A percentile compares a stretch with the other conserved stretches of the same genome.
Conservation (phyloP, 192 early-diverging fungal species). For the Gigaspora rosea region DNA sequence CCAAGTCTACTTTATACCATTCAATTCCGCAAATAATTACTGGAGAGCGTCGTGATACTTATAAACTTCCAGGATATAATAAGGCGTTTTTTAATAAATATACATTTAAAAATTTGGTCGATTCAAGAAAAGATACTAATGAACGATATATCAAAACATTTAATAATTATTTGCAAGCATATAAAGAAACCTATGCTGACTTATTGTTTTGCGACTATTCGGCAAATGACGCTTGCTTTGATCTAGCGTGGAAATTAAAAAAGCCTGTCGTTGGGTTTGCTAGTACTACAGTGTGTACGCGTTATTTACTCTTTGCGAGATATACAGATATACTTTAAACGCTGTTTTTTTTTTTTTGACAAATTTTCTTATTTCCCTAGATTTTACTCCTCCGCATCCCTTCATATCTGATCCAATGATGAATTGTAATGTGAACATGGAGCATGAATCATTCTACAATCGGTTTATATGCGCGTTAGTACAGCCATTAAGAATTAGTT, state of each 20-base stretch:
- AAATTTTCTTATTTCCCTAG: too few species aligned
- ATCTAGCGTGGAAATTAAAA: too few species aligned
- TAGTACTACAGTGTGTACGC: neutral
- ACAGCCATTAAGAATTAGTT: neutral
- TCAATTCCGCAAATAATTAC: too few species aligned
- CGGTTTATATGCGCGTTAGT: neutral
- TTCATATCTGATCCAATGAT: slow-evolving; percentile 9
- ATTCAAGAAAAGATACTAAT: neutral
- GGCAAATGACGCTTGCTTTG: too few species aligned
- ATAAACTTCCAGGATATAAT: neutral
- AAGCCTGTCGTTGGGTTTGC: too few species aligned
- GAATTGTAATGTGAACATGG: slow-evolving; percentile 25
- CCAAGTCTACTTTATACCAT: too few species aligned
- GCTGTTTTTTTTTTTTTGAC: too few species aligned
- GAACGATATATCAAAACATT: neutral
- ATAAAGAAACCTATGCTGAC: neutral
- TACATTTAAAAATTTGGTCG: neutral
- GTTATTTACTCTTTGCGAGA: neutral
- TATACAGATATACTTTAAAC: too few species aligned
- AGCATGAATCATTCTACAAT: too few species aligned
- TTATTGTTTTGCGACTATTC: slow-evolving; percentile 12
- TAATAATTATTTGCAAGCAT: slow-evolving; percentile 5
- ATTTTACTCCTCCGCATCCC: neutral
- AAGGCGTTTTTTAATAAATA: neutral
- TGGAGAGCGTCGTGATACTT: neutral